A percentile compares a stretch with the other conserved stretches of the same genome.
Evolutionary conservation across 2,329 filamentous ascomycete species (phyloP).

Genomic region (Xylariaceae sp.): DNA sequence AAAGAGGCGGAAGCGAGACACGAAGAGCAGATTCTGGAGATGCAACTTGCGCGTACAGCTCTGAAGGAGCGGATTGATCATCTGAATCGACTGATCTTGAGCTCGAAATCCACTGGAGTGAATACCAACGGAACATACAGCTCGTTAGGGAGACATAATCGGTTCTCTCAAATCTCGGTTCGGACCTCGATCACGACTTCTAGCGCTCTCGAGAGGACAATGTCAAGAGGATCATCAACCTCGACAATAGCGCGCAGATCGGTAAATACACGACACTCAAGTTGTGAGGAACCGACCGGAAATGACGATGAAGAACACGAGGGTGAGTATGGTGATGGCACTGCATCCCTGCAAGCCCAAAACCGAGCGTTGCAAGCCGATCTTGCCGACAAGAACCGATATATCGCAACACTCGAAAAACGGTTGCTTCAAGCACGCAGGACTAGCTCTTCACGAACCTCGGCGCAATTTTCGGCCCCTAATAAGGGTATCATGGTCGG

Average conservation of each 20-base stretch:
- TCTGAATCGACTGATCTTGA: slow-evolving; percentile 88
- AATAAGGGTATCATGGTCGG: slow-evolving; percentile 64
- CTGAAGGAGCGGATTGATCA: slow-evolving; percentile 97
- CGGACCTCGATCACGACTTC: slow-evolving; percentile 69
- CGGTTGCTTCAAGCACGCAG: slow-evolving; percentile 83
- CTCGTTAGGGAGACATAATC: slow-evolving; percentile 58
- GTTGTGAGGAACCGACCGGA: slow-evolving; percentile 35
- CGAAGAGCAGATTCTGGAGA: slow-evolving; percentile 96
- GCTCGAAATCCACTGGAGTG: slow-evolving; percentile 91
- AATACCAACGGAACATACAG: slow-evolving; percentile 72
- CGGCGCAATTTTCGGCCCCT: slow-evolving; percentile 60
- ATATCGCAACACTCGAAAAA: slow-evolving; percentile 91
- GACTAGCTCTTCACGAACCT: slow-evolving; percentile 83
- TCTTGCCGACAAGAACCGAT: slow-evolving; percentile 91
- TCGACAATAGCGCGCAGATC: slow-evolving; percentile 55
- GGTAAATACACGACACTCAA: slow-evolving; percentile 42
- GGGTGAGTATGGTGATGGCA: slow-evolving; percentile 82
- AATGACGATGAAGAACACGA: slow-evolving; percentile 63
- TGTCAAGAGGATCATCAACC: slow-evolving; percentile 60
- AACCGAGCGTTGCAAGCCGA: slow-evolving; percentile 92
- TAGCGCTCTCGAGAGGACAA: slow-evolving; percentile 54
- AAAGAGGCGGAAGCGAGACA: slow-evolving; percentile 80
- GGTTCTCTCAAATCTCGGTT: slow-evolving; percentile 58
- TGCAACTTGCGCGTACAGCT: slow-evolving; percentile 93
- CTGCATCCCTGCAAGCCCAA: slow-evolving; percentile 75